Percentiles rank a stretch among this genome's conserved stretches.
phyloP scores from a whole-genome alignment of 352 stramenopile species.

The Phytophthora multivora region DNA sequence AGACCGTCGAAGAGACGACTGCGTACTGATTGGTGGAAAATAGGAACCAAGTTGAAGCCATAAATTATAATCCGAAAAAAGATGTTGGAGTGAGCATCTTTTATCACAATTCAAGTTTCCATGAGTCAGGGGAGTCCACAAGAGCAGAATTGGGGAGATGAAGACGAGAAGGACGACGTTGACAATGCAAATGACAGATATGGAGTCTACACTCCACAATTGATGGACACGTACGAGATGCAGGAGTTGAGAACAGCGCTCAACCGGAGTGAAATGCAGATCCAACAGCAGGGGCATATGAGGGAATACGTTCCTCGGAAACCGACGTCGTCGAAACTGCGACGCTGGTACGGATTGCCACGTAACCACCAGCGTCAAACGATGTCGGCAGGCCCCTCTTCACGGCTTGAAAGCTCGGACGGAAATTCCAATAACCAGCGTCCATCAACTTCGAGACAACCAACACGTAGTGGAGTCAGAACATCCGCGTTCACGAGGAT shows the following conservation, averaged over 20 bases:
- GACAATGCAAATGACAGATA: constrained; percentile 10
- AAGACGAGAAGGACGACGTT: not conserved
- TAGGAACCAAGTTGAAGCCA: not conserved
- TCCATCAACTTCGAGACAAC: not conserved
- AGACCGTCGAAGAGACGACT: constrained; percentile 7
- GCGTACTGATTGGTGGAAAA: constrained; percentile 15
- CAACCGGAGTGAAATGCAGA: constrained; percentile 40
- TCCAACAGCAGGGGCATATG: constrained; percentile 51
- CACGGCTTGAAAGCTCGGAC: not conserved
- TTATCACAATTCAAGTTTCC: not conserved
- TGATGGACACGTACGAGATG: constrained; percentile 67
- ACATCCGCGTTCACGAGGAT: constrained; percentile 42
- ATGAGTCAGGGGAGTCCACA: constrained; percentile 3
- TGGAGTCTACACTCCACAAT: constrained; percentile 45
- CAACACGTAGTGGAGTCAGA: constrained; percentile 2
- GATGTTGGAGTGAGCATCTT: too few relatives aligned
- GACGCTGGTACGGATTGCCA: constrained; percentile 22
- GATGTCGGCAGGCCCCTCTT: constrained; percentile 18
- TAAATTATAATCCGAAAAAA: not conserved
- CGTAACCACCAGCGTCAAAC: constrained; percentile 7
- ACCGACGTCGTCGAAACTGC: constrained; percentile 14
- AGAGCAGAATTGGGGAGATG: not conserved
- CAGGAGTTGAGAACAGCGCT: constrained; percentile 43
- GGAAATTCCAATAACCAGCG: not conserved
- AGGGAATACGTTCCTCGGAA: constrained; percentile 54